A percentile compares a stretch with the other conserved stretches of the same genome.
These are phyloP conservation scores for Hura crepitans DNA, from an alignment of 441 rosid species.

Conservation along the genomic window DNA sequence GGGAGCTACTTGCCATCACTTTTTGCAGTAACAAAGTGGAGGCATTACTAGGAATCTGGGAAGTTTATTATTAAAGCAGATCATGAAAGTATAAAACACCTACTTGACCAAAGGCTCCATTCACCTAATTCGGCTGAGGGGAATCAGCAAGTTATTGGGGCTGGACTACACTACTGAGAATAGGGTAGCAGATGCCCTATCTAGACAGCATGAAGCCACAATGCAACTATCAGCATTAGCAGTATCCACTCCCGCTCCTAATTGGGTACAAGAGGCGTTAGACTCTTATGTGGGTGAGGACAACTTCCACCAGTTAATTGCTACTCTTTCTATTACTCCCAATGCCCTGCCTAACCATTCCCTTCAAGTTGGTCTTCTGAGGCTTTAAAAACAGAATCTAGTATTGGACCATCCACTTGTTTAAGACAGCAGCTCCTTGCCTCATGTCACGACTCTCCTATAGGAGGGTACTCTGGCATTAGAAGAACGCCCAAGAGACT, in stretches of 20 bases:
- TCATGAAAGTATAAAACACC: neutral
- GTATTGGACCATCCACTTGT: neutral
- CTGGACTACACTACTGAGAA: neutral
- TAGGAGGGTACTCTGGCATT: neutral
- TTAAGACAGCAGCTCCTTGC: too few species aligned
- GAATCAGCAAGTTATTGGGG: neutral
- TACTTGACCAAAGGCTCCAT: neutral
- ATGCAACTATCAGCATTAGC: too few species aligned
- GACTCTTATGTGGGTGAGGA: too few species aligned
- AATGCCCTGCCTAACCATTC: too few species aligned
- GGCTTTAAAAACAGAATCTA: neutral
- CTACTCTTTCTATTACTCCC: too few species aligned
- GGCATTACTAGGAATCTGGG: neutral
- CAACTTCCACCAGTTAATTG: too few species aligned
- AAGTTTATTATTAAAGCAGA: neutral
- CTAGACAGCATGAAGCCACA: neutral
- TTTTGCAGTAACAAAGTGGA: neutral
- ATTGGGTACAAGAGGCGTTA: too few species aligned
- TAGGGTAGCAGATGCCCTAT: neutral
- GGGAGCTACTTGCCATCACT: neutral
- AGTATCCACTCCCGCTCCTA: too few species aligned
- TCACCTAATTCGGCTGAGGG: neutral
- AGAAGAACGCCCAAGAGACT: neutral
- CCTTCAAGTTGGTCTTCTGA: too few species aligned
- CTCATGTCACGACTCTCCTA: too few species aligned